Evolutionary conservation across 371 early-diverging fungal species (phyloP).

Genomic region (Actinomucor elegans): DNA sequence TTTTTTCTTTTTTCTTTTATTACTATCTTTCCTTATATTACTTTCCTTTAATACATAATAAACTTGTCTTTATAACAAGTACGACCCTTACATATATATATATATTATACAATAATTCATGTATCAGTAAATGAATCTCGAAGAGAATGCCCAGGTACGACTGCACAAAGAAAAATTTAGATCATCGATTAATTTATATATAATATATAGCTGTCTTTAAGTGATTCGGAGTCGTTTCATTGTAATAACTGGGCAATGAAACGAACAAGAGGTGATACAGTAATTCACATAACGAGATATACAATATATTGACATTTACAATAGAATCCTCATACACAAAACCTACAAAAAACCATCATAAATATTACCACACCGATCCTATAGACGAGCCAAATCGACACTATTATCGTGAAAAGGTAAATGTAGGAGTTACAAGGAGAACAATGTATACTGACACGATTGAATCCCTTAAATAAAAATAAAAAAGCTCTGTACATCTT

Average conservation of each 20-base stretch:
- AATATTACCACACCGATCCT: neutral
- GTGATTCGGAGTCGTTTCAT: constrained; percentile 17
- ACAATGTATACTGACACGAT: neutral
- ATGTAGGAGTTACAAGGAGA: neutral
- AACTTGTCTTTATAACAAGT: neutral
- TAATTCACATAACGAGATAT: neutral
- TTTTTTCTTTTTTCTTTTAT: neutral
- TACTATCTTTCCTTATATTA: neutral
- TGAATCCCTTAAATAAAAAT: constrained; percentile 1
- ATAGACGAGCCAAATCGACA: neutral
- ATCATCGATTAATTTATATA: neutral
- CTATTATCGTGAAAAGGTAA: constrained; percentile 20
- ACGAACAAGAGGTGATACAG: constrained; percentile 3
- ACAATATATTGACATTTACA: neutral
- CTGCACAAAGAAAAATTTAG: too few species aligned
- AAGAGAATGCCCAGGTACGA: constrained; percentile 27
- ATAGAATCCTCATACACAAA: neutral
- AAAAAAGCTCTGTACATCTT: constrained; percentile 22
- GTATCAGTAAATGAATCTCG: constrained; percentile 29
- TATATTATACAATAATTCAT: constrained; percentile 11
- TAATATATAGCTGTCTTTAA: constrained; percentile 16
- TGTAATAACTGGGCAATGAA: constrained; percentile 22
- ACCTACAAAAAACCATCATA: neutral
- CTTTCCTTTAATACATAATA: neutral
- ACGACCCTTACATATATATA: neutral